phyloP scores from a whole-genome alignment of 257 asterid genomes.

The Solanum appendiculatum region DNA sequence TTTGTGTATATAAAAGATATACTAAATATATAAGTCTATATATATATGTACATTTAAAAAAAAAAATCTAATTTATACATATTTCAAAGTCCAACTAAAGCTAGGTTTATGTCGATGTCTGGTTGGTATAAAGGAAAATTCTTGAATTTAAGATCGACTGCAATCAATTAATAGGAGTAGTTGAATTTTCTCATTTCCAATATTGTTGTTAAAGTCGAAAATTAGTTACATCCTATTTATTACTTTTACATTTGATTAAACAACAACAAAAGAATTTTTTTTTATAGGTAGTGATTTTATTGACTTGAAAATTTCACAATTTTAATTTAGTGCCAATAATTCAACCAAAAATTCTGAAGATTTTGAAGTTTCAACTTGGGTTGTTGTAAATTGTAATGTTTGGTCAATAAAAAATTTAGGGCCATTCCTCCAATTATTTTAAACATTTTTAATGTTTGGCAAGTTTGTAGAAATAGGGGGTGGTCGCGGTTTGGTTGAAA shows the following conservation, averaged over 20 bases:
- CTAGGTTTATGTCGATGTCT: background rate
- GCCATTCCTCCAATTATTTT: background rate
- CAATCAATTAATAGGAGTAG: no score
- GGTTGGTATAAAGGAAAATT: background rate
- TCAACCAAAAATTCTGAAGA: background rate
- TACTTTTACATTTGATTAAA: background rate
- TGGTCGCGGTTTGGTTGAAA: background rate
- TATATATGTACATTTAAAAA: no score
- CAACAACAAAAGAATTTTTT: background rate
- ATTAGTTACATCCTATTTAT: background rate
- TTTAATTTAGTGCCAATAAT: background rate
- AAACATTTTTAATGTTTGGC: background rate
- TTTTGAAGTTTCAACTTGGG: background rate
- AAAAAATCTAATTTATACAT: background rate
- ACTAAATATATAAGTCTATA: no score
- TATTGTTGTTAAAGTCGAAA: background rate
- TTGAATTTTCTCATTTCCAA: background rate
- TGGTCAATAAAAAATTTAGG: background rate
- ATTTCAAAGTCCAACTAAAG: background rate
- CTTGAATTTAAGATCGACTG: background rate
- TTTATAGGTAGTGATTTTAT: background rate
- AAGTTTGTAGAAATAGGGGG: background rate
- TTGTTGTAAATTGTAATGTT: background rate
- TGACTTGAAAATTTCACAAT: background rate
- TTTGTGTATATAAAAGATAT: no score